Base-by-base conservation (phyloP, 2,329 filamentous ascomycete species). In the Cercospora brassicicola region DNA sequence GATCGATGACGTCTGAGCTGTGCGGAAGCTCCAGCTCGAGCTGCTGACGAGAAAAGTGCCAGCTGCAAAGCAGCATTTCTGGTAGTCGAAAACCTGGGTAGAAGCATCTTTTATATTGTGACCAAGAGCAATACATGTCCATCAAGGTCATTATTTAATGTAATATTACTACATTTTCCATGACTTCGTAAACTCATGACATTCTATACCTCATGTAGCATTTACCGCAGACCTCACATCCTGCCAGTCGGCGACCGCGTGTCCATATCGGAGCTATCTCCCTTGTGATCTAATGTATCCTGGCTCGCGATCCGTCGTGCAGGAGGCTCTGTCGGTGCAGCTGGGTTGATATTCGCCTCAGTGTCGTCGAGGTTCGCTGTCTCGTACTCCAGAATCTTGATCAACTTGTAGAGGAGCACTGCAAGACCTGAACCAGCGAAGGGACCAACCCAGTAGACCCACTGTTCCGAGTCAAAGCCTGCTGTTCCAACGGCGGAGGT, bases 361-460 rank as follows among this genome's bases (percentile, higher is more conserved):
- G 18, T 20, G 18, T 20, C 18, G 18, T 20, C 18, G 18, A 20
- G 18, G 18, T 84, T 84, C 42, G 82, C 82, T 7, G 82, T 84
- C 74, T 85, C 82, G 72, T 84, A 85, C 71, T 84, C 82, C 26
- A 84, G 77, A 13, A 78, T 65, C 73, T 84, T 85, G 76, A 85
- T 79, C 66, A 84, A 73, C 31, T 80, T 80, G 73, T 85, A 85
- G 71, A 85, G 83, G 18, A 78, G 68, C 2, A 83, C 82, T 9
- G 83, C 82, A 1, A 84, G 66, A 15, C 83, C 63, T 1, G 82
- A 75, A n/a, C 83, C 83, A 3, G 84, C 76, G 6, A 79, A 68
- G 2, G 83, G 83, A 0, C 83, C 83, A 51, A 84, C 67, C 83
- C 83, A 85, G 75, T 85, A 85, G 65, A 85, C 82, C 82, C 83